phyloP scores from a whole-genome alignment of 1,284 basidiomycete genomes.

The Somion occarium region DNA sequence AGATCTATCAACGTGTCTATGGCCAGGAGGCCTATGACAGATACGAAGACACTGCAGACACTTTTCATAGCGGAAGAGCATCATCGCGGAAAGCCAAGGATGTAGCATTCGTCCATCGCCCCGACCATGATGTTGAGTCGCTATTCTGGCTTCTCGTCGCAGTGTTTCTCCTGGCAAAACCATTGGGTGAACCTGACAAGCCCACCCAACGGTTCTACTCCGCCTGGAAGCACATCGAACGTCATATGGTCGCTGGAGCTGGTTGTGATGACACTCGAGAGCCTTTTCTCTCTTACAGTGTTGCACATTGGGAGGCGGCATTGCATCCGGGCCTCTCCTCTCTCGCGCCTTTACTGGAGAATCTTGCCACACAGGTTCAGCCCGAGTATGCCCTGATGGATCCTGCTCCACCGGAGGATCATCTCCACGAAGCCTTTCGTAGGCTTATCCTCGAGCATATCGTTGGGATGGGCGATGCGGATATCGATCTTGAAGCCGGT shows the following conservation, averaged over 20 bases:
- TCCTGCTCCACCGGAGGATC: background rate
- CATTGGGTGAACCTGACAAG: background rate
- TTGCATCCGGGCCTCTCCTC: constrained; percentile 5
- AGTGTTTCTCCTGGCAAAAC: background rate
- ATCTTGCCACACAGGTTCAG: background rate
- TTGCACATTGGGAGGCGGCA: background rate
- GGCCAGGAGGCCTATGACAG: background rate
- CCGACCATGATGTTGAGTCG: constrained; percentile 9
- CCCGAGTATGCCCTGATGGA: constrained; percentile 7
- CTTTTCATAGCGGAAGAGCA: background rate
- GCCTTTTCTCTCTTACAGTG: background rate
- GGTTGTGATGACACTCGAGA: background rate
- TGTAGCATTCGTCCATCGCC: constrained; percentile 1
- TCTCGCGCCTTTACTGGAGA: background rate
- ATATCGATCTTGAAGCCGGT: constrained; percentile 3
- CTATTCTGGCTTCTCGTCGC: constrained; percentile 4
- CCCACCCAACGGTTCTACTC: background rate
- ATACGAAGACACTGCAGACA: constrained; percentile 1
- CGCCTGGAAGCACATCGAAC: background rate
- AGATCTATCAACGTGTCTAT: constrained; percentile 4
- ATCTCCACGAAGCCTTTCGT: constrained; percentile 10
- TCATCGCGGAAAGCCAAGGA: background rate
- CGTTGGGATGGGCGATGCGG: constrained; percentile 5
- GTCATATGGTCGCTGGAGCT: background rate
- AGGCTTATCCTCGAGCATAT: constrained; percentile 8